Conservation (phyloP, 78 protist species). For the Emiliania huxleyi region DNA sequence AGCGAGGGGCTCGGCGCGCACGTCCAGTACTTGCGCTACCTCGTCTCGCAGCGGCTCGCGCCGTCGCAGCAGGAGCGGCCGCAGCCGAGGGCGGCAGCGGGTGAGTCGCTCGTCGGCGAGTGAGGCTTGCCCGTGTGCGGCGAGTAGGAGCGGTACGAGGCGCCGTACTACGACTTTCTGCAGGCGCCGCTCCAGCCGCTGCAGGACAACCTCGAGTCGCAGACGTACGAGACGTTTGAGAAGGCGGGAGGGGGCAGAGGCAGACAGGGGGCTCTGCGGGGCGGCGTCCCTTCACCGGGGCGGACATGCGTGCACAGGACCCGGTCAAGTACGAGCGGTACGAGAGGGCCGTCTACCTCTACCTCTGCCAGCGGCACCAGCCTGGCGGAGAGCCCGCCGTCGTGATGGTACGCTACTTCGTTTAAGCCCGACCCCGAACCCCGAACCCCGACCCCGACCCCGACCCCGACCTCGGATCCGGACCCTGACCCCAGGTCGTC, state of each 20-base stretch:
- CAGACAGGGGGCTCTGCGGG: neutral
- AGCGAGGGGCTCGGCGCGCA: neutral
- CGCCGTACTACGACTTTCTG: conserved; percentile 64
- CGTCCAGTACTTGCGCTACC: conserved; percentile 20
- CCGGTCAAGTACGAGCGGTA: conserved; percentile 81
- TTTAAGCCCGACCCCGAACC: too few species aligned
- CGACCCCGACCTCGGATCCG: too few species aligned
- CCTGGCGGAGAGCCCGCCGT: conserved; percentile 34
- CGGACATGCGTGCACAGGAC: neutral
- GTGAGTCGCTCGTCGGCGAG: too few species aligned
- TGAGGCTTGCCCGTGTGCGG: too few species aligned
- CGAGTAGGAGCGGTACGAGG: too few species aligned
- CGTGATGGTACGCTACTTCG: too few species aligned
- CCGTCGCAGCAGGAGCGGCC: neutral
- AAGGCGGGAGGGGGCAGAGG: conserved; percentile 50
- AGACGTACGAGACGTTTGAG: conserved; percentile 94
- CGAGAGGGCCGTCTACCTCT: neutral
- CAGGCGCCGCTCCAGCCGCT: conserved; percentile 86
- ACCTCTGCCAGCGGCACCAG: neutral
- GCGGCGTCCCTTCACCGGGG: too few species aligned
- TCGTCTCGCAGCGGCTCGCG: neutral
- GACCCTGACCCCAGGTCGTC: too few species aligned
- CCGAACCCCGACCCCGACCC: too few species aligned
- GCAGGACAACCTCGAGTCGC: conserved; percentile 88
- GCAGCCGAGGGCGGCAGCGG: too few species aligned